Evolutionary conservation across 208 protist genomes (phyloP), one percentile per base, ranked within the genome.

Genomic region (Wallacemonas sp.): DNA sequence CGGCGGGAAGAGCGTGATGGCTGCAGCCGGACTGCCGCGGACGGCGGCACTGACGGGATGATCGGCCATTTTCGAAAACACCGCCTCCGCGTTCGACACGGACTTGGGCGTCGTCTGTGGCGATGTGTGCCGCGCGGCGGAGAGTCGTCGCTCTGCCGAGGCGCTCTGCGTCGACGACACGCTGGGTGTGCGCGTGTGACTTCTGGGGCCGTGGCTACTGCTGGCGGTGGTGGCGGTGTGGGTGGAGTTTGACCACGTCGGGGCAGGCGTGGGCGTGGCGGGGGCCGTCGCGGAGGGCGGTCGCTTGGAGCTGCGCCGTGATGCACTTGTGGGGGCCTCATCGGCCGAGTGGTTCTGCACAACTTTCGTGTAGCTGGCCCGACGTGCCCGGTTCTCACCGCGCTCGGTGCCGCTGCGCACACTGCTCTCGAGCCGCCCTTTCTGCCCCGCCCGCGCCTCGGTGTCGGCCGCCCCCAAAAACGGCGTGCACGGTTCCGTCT

Each of bases 401-500:
- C 12, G 44, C 44, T 49, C 18, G n/a, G n/a, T n/a, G n/a, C n/a
- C n/a, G n/a, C n/a, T n/a, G 48, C 23, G 25, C 23, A 26, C 14
- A 22, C 48, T 55, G 25, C 10, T 33, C 20, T 1, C 26, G 1
- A 55, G 26, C 5, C 10, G 4, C 20, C 18, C 26, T 7, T 25
- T 32, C 48, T 4, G 5, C 5, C 23, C 7, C 3, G 48, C 48
- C 23, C 26, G 3, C 8, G 5, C 23, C 29, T 7, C 48, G 23
- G 25, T n/a, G 18, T 25, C 25, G n/a, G 48, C 48, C 0, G 48
- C 48, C 7, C 29, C 48, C 48, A 55, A 55, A 18, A 55, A 55
- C 11, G 48, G 48, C 23, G 48, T 33, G 26, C 14, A 55, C 25
- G 48, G 48, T 22, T 55, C 48, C 10, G 48, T 55, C 11, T 55